phyloP scores from a whole-genome alignment of 176 grass and related monocot genomes.

The Eleusine coracana region DNA sequence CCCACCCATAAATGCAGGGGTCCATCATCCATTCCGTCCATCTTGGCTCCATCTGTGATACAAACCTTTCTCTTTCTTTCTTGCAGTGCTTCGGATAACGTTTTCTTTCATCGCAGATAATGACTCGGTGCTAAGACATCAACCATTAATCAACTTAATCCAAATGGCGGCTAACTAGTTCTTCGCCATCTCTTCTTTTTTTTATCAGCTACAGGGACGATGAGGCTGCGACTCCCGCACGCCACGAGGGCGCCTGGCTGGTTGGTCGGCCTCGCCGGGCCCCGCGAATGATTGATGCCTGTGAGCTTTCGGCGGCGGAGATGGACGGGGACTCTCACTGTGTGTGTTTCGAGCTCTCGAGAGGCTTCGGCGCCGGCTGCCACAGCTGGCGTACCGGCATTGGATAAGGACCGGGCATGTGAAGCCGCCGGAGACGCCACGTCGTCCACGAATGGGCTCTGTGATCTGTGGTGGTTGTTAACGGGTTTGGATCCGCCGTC shows the following conservation, averaged over 20 bases:
- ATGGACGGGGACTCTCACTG: not conserved
- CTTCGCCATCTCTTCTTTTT: not conserved
- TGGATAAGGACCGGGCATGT: not conserved
- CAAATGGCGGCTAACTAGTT: not conserved
- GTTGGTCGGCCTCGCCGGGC: not conserved
- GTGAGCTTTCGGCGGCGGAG: not conserved
- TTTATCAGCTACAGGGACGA: not conserved
- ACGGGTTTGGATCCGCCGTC: not conserved
- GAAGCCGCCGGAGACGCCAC: not conserved
- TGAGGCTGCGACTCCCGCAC: not conserved
- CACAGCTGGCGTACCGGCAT: slow-evolving; percentile 15
- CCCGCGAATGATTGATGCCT: not conserved
- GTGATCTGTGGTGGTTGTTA: not conserved
- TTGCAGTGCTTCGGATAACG: not conserved
- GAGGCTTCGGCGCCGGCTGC: slow-evolving; percentile 12
- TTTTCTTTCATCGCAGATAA: not conserved
- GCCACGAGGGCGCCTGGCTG: not conserved
- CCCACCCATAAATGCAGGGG: not conserved
- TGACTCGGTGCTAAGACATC: not conserved
- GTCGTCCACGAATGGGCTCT: not conserved
- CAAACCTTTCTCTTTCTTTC: not conserved
- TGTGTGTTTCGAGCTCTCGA: not conserved
- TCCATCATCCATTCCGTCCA: not conserved
- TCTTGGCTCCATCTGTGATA: not conserved
- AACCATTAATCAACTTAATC: not conserved